Percentiles rank a stretch among this genome's conserved stretches.
phyloP scores from a whole-genome alignment of 2,329 filamentous ascomycete species.

The Microcera coccophila region DNA sequence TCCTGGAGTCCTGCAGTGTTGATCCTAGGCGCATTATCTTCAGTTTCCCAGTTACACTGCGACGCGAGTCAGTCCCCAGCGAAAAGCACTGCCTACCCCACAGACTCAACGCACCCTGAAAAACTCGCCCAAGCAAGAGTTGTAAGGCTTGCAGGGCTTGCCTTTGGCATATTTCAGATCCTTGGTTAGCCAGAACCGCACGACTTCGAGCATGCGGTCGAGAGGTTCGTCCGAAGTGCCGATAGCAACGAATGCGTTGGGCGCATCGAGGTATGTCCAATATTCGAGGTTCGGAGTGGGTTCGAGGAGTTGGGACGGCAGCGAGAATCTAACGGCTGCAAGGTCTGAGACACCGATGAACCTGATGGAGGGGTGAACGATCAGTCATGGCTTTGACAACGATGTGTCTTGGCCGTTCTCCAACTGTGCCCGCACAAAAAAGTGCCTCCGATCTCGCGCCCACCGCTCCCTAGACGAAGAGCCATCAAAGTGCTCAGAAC shows the following conservation, averaged over 20 bases:
- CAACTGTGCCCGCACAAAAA: too few species aligned
- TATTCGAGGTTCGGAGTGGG: constrained; percentile 97
- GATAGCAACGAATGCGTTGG: constrained; percentile 78
- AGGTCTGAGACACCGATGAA: constrained; percentile 97
- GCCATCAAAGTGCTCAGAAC: constrained; percentile 9
- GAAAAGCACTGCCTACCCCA: constrained; percentile 1
- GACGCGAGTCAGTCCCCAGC: constrained; percentile 12
- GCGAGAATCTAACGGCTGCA: constrained; percentile 89
- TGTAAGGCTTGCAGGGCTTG: constrained; percentile 98
- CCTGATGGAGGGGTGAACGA: constrained; percentile 43
- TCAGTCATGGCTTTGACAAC: background rate
- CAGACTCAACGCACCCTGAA: constrained; percentile 68
- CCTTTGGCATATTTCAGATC: constrained; percentile 98
- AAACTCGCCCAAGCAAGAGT: constrained; percentile 94
- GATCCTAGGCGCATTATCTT: constrained; percentile 69
- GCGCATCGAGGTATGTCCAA: constrained; percentile 96
- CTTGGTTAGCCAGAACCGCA: constrained; percentile 98
- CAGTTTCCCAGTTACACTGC: constrained; percentile 92
- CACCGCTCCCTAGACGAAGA: background rate
- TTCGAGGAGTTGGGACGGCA: constrained; percentile 92
- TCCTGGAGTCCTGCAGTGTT: constrained; percentile 41
- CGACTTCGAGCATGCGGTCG: constrained; percentile 89
- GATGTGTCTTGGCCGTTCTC: too few species aligned
- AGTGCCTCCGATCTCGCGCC: constrained; percentile 13
- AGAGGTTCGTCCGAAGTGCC: constrained; percentile 88